Percentiles rank a stretch among this genome's conserved stretches.
phyloP scores from a whole-genome alignment of 2,329 filamentous ascomycete genomes.

The Atkinsonella hypoxylon region DNA sequence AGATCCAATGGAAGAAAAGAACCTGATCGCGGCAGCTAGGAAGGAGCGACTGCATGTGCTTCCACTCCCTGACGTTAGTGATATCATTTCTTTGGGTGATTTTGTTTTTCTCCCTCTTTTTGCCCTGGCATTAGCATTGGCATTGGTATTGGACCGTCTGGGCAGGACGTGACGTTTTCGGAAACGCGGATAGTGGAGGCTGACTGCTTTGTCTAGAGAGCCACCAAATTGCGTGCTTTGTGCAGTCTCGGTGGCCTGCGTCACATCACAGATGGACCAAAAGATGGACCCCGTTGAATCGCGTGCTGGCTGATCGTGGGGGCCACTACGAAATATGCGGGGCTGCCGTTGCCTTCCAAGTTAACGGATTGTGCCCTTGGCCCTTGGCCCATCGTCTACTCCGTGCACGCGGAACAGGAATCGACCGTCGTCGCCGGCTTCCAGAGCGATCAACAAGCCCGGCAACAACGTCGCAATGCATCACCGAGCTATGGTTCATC shows the following conservation, averaged over 20 bases:
- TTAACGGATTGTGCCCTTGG: not conserved
- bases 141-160: no score
- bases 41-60: no score
- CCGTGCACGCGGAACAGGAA: not conserved
- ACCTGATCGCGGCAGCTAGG: no score
- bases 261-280: not conserved
- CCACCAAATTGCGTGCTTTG: conserved; percentile 22
- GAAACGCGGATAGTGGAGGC: not conserved
- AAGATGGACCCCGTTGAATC: conserved; percentile 3
- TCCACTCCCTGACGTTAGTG: no score
- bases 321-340: conserved; percentile 1
- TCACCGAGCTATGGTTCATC: conserved; percentile 1
- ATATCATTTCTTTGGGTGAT: no score
- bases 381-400: not conserved
- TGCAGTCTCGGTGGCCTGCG: conserved; percentile 15
- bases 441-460: not conserved
- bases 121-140: no score
- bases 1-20: no score
- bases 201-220: conserved; percentile 12
- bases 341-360: not conserved
- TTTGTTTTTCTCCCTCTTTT: no score
- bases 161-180: no score
- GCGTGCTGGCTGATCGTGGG: conserved; percentile 3
- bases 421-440: not conserved
- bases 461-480: not conserved